Percentiles rank a stretch among this genome's conserved stretches.
phyloP scores from a whole-genome alignment of 2,329 filamentous ascomycete genomes.

The Phialocephala sp. region DNA sequence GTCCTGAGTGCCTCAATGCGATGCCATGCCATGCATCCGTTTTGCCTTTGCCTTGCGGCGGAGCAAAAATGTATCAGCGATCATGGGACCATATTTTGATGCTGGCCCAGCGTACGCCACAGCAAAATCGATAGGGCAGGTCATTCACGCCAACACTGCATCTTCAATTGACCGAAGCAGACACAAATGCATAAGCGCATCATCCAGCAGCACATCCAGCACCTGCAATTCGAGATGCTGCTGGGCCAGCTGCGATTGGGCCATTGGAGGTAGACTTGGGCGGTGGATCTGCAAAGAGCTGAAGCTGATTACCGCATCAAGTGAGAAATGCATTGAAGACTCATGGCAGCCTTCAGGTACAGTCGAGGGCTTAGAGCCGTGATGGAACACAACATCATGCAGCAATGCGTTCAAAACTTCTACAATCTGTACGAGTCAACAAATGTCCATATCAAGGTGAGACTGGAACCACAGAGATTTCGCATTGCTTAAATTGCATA shows the following conservation, averaged over 20 bases:
- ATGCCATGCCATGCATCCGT: constrained; percentile 11
- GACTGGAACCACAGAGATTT: not conserved
- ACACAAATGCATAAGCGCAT: constrained; percentile 35
- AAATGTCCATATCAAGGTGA: constrained; percentile 8
- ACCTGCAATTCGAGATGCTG: constrained; percentile 23
- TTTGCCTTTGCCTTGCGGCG: constrained; percentile 19
- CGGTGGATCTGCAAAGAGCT: constrained; percentile 20
- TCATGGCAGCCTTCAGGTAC: constrained; percentile 18
- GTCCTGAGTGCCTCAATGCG: not conserved
- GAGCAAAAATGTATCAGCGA: constrained; percentile 25
- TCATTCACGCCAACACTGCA: constrained; percentile 31
- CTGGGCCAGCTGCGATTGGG: constrained; percentile 17
- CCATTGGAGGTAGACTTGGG: not conserved
- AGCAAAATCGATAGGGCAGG: constrained; percentile 16
- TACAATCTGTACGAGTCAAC: constrained; percentile 3
- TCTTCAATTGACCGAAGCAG: constrained; percentile 28
- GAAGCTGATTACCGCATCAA: constrained; percentile 30
- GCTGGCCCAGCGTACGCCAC: constrained; percentile 24
- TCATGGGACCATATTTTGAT: constrained; percentile 35
- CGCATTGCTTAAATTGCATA: constrained; percentile 12
- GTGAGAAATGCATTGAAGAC: constrained; percentile 12
- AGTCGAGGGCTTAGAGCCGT: constrained; percentile 8
- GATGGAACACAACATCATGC: constrained; percentile 21
- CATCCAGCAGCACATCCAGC: constrained; percentile 17
- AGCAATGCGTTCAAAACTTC: constrained; percentile 18